phyloP scores from a whole-genome alignment of 2,329 filamentous ascomycete genomes.

The Fonsecaea monophora region DNA sequence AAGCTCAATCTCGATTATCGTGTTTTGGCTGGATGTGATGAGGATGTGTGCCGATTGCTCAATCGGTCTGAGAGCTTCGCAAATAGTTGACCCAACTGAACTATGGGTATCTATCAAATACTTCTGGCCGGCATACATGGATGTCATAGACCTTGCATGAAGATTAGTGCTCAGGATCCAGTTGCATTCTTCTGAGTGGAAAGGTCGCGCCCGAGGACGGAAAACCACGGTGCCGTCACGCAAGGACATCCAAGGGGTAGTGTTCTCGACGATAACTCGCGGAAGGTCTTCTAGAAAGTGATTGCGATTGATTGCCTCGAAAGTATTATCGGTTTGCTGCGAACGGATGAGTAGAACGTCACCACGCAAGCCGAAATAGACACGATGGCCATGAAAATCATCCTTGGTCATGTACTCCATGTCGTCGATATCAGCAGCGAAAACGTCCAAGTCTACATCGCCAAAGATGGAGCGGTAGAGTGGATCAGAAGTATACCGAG shows the following conservation, averaged over 20 bases:
- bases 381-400: constrained; percentile 41
- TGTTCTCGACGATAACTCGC: constrained; percentile 48
- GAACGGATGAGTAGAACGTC: constrained; percentile 47
- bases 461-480: constrained; percentile 41
- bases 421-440: constrained; percentile 45
- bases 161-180: constrained; percentile 41
- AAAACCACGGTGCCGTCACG: constrained; percentile 43
- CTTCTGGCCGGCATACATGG: constrained; percentile 12
- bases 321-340: constrained; percentile 25
- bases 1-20: constrained; percentile 46
- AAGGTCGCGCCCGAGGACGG: constrained; percentile 41
- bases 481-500: constrained; percentile 38
- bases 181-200: constrained; percentile 39
- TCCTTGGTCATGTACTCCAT: constrained; percentile 48
- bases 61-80: constrained; percentile 47
- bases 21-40: constrained; percentile 40
- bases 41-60: constrained; percentile 49
- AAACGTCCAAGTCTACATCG: constrained; percentile 42
- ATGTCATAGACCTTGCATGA: background rate
- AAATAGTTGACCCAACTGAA: constrained; percentile 44
- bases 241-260: constrained; percentile 57
- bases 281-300: constrained; percentile 44
- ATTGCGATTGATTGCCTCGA: constrained; percentile 45
- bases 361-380: constrained; percentile 37
- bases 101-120: constrained; percentile 48